Conservation (phyloP, 2,329 filamentous ascomycete species). For the Phialophora tarda region DNA sequence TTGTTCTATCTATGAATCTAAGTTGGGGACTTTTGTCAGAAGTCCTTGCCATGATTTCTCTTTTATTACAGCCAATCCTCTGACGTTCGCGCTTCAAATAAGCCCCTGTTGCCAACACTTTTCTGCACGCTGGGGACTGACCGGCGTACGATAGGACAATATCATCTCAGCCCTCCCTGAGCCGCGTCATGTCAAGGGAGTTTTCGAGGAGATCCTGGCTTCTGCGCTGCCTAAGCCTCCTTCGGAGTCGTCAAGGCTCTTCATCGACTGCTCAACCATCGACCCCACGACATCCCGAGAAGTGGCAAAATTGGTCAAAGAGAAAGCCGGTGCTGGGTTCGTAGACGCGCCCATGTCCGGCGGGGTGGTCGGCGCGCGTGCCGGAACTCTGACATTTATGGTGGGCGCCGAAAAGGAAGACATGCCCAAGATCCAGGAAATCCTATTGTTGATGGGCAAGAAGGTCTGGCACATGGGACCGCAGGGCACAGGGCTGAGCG, state of each 20-base stretch:
- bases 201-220: constrained; percentile 77
- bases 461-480: constrained; percentile 83
- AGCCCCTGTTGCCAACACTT: background rate
- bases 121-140: constrained; percentile 7
- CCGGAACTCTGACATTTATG: constrained; percentile 94
- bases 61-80: constrained; percentile 74
- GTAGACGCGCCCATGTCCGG: constrained; percentile 97
- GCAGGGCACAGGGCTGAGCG: constrained; percentile 84
- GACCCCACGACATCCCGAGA: constrained; percentile 82
- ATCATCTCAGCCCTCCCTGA: constrained; percentile 90
- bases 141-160: constrained; percentile 66
- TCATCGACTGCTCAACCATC: constrained; percentile 97
- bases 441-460: constrained; percentile 82
- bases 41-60: constrained; percentile 66
- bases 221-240: constrained; percentile 58
- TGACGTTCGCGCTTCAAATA: constrained; percentile 52
- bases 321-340: constrained; percentile 63
- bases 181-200: constrained; percentile 81
- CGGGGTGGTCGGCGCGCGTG: constrained; percentile 86
- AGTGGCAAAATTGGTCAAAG: constrained; percentile 73
- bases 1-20: constrained; percentile 70
- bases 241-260: constrained; percentile 69
- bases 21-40: constrained; percentile 66
- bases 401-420: constrained; percentile 70
- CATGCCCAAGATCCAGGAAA: constrained; percentile 68